phyloP scores from a whole-genome alignment of 1,284 basidiomycete genomes.

The Cryptococcus neoformans region DNA sequence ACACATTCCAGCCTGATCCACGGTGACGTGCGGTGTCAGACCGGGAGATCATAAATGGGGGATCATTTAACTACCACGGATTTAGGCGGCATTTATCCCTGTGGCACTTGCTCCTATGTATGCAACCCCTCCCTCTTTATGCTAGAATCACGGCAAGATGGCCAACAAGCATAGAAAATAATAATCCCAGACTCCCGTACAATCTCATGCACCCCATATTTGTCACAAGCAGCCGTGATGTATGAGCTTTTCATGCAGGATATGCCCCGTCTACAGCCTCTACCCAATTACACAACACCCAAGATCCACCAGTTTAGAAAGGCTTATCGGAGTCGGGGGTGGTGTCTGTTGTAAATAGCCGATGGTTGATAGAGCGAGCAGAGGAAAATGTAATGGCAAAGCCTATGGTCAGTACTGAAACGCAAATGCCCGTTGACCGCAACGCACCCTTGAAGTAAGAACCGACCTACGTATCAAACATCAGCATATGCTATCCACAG shows the following conservation, averaged over 20 bases:
- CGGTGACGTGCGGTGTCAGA: slow-evolving; percentile 2
- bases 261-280: background rate
- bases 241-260: slow-evolving; percentile 4
- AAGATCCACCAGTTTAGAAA: slow-evolving; percentile 30
- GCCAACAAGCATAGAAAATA: background rate
- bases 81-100: background rate
- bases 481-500: background rate
- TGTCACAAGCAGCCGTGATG: background rate
- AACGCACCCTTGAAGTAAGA: slow-evolving; percentile 34
- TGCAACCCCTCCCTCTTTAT: background rate
- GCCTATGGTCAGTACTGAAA: background rate
- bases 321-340: slow-evolving; percentile 50
- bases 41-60: background rate
- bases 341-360: slow-evolving; percentile 28
- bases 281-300: background rate
- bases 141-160: background rate
- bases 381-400: background rate
- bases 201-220: background rate
- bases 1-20: background rate
- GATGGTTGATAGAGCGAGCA: background rate
- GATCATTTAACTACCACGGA: background rate
- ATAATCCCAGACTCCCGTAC: background rate
- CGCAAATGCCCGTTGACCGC: background rate
- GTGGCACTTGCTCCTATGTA: background rate
- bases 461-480: slow-evolving; percentile 17